A percentile compares a stretch with the other conserved stretches of the same genome.
Conservation (phyloP, 495 filamentous ascomycete species). For the Penicillium crystallinum region DNA sequence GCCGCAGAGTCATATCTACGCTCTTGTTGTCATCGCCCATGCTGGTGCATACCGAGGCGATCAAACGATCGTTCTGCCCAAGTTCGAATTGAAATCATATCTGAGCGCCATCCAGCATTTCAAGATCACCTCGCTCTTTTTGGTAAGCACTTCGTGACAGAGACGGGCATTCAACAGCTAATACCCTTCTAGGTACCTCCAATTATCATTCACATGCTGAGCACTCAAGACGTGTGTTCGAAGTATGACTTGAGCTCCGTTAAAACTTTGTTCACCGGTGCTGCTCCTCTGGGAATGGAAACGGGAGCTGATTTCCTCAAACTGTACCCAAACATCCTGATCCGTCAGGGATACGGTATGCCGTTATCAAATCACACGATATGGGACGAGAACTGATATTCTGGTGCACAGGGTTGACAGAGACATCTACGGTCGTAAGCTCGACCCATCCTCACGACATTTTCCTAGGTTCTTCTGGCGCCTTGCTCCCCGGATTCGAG, state of each 20-base stretch:
- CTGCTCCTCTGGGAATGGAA: slow-evolving; percentile 77
- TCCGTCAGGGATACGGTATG: slow-evolving; percentile 80
- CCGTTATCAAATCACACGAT: not conserved
- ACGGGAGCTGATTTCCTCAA: slow-evolving; percentile 63
- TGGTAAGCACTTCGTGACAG: slow-evolving; percentile 43
- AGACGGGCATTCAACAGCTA: not conserved
- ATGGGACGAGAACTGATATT: slow-evolving; percentile 2
- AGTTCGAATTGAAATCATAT: slow-evolving; percentile 67
- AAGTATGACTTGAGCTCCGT: slow-evolving; percentile 75
- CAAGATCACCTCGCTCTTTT: slow-evolving; percentile 63
- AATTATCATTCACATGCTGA: slow-evolving; percentile 76
- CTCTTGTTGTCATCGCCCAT: slow-evolving; percentile 71
- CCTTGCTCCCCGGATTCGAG: slow-evolving; percentile 59
- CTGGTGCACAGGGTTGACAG: slow-evolving; percentile 60
- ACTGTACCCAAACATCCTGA: slow-evolving; percentile 57
- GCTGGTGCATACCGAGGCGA: slow-evolving; percentile 68
- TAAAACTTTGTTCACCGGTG: slow-evolving; percentile 65
- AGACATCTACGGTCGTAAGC: slow-evolving; percentile 70
- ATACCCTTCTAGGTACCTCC: slow-evolving; percentile 60
- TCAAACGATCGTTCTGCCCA: slow-evolving; percentile 72
- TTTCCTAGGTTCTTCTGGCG: slow-evolving; percentile 67
- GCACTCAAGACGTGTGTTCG: slow-evolving; percentile 54
- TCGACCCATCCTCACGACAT: slow-evolving; percentile 63
- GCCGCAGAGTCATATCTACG: slow-evolving; percentile 84
- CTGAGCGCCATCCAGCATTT: slow-evolving; percentile 65